phyloP scores from a whole-genome alignment of 2,329 filamentous ascomycete species.

The Diaporthe sp. region DNA sequence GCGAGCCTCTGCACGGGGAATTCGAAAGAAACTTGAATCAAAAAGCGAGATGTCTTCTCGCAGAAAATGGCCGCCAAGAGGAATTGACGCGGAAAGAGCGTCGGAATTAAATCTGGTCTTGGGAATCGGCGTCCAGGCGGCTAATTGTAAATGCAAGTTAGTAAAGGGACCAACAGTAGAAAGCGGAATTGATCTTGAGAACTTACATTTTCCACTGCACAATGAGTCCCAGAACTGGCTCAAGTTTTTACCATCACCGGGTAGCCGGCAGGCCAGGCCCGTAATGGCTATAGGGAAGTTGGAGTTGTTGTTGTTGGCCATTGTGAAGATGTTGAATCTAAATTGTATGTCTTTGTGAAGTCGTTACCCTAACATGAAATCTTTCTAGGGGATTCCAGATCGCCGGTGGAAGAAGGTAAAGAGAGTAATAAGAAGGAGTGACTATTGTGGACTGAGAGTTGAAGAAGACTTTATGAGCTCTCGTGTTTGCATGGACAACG shows the following conservation, averaged over 20 bases:
- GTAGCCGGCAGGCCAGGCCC: neutral
- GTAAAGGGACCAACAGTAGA: neutral
- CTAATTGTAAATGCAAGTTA: neutral
- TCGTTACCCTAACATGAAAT: neutral
- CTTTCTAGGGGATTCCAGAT: neutral
- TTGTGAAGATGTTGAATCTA: neutral
- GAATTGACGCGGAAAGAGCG: neutral
- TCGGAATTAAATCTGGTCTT: neutral
- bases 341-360: neutral
- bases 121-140: neutral
- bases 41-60: neutral
- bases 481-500: neutral
- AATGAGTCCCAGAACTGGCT: neutral
- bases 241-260: neutral
- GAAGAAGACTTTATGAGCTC: neutral
- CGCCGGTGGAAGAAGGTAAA: neutral
- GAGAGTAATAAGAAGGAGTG: neutral
- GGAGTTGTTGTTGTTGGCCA: neutral
- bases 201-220: neutral
- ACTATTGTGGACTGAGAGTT: neutral
- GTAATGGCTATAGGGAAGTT: neutral
- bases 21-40: constrained; percentile 71
- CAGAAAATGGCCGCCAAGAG: constrained; percentile 13
- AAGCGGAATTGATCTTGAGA: neutral
- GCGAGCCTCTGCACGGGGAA: constrained; percentile 74